Evolutionary conservation across 257 asterid species (phyloP).

Genomic region (Penstemon barbatus): DNA sequence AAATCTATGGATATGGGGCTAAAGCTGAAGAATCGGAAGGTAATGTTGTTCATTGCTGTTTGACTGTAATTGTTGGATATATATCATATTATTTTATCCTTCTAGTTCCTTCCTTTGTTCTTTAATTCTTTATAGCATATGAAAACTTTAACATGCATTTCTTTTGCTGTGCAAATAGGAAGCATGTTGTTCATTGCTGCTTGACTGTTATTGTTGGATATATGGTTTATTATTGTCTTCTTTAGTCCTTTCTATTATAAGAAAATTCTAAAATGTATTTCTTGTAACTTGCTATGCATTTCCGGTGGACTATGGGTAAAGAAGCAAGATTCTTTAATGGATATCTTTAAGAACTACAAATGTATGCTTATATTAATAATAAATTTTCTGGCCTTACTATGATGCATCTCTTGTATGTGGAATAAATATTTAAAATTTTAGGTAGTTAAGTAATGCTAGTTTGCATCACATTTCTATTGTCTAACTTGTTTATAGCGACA

Average conservation of each 20-base stretch:
- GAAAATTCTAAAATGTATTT: neutral
- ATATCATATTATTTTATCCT: neutral
- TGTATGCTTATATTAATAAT: neutral
- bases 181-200: constrained; percentile 14
- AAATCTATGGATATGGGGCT: constrained; percentile 99
- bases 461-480: neutral
- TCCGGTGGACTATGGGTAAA: constrained; percentile 1
- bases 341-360: neutral
- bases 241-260: neutral
- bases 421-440: neutral
- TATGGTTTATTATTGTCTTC: neutral
- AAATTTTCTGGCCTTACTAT: neutral
- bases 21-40: constrained; percentile 97
- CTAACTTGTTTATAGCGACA: neutral
- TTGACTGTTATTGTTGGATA: constrained; percentile 9
- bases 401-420: neutral
- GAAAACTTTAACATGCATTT: neutral
- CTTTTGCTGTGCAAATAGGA: neutral
- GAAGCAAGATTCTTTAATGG: neutral
- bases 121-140: neutral
- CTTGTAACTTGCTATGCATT: constrained; percentile 5
- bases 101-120: constrained; percentile 4
- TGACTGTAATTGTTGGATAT: constrained; percentile 9
- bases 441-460: constrained; percentile 4
- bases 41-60: constrained; percentile 31